Percentiles rank a stretch among this genome's conserved stretches.
Conservation (phyloP, 2,329 filamentous ascomycete genomes). For the Fusarium illudens region DNA sequence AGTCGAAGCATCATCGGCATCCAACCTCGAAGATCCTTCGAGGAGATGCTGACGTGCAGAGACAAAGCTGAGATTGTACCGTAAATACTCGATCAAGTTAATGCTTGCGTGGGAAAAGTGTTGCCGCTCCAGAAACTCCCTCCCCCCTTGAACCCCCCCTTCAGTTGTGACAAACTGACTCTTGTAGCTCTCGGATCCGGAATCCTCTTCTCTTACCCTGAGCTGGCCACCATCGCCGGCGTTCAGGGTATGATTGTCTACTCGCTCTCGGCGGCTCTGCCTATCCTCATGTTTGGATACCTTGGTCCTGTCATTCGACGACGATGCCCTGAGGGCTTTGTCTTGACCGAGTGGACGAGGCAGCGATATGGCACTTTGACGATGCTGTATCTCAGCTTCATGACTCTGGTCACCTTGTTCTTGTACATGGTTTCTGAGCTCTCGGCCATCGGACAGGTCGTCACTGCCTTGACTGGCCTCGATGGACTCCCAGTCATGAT, state of each 20-base stretch:
- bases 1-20: conserved; percentile 63
- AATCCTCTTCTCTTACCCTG: conserved; percentile 83
- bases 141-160: conserved; percentile 26
- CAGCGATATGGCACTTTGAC: conserved; percentile 77
- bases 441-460: conserved; percentile 81
- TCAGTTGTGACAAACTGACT: conserved; percentile 52
- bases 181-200: conserved; percentile 79
- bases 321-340: conserved; percentile 84
- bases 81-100: conserved; percentile 98
- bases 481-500: conserved; percentile 79
- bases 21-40: conserved; percentile 55
- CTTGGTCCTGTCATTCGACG: conserved; percentile 80
- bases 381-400: conserved; percentile 77
- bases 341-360: conserved; percentile 84
- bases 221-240: conserved; percentile 80
- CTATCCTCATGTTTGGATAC: conserved; percentile 76
- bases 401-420: conserved; percentile 84
- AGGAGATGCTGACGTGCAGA: conserved; percentile 54
- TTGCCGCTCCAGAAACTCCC: conserved; percentile 74
- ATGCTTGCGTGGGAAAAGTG: conserved; percentile 99
- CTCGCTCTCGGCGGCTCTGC: conserved; percentile 74
- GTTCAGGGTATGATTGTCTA: conserved; percentile 83
- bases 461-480: conserved; percentile 77
- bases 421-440: conserved; percentile 88
- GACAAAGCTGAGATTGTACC: conserved; percentile 93